Evolutionary conservation across 495 filamentous ascomycete genomes (phyloP).

Genomic region (Usnea hakonensis): DNA sequence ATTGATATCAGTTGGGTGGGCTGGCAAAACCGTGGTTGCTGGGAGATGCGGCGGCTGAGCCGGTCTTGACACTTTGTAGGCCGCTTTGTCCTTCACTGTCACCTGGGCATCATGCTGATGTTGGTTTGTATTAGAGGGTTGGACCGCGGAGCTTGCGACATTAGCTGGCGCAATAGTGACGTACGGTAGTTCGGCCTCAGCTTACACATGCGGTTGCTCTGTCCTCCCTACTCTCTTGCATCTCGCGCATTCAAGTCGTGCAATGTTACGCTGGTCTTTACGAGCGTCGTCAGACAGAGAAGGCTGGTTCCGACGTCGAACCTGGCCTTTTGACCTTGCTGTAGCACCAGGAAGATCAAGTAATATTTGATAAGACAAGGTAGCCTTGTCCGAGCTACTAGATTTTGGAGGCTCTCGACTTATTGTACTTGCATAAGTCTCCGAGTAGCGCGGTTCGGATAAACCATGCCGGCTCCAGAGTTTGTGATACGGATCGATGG

Average conservation of each 20-base stretch:
- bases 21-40: not conserved
- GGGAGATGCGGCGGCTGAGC: not conserved
- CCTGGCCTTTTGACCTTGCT: constrained; percentile 12
- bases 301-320: not conserved
- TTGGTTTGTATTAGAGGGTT: not conserved
- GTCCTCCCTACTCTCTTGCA: not conserved
- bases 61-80: not conserved
- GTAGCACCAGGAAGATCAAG: not conserved
- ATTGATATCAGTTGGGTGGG: not conserved
- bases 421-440: not conserved
- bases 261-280: not conserved
- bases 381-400: not conserved
- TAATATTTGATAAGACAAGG: constrained; percentile 8
- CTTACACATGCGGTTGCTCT: not conserved
- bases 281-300: not conserved
- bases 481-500: not conserved
- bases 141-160: not conserved
- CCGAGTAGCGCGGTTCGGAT: not conserved
- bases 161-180: not conserved
- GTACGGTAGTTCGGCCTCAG: too few species aligned
- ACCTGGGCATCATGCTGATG: not conserved
- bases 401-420: not conserved
- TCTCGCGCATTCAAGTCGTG: not conserved
- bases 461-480: not conserved
- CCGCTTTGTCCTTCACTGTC: not conserved